Evolutionary conservation across 148 eudicot genomes (phyloP), one percentile per base, ranked within the genome.

Genomic region (Fagopyrum tataricum): DNA sequence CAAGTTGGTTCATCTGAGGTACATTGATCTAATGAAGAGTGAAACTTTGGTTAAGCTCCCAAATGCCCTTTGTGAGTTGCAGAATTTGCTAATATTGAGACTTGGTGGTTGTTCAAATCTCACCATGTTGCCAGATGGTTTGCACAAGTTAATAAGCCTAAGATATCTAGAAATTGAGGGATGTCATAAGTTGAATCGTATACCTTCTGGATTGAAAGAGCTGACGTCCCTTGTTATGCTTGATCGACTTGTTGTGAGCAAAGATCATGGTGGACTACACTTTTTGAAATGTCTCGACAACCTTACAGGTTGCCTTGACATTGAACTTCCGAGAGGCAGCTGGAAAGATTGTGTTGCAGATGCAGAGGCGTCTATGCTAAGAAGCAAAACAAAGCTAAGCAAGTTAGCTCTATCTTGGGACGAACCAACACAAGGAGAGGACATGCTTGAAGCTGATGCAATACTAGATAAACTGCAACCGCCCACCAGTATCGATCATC

Each of bases 1-100:
- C 2, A 55, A 24, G 7, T 67, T 80, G 7, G 61, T 74, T 7
- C 80, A 74, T 58, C 24, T 81, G 26, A 52, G 80, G 40, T 81
- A 77, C 48, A 75, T 77, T 67, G 72, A 76, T 61, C 76, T 80
- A 43, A 76, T 79, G 14, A 5, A 56, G 7, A 61, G 70, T 39
- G 10, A 52, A 4, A 2, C 1, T 8, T 48, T 81, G 12, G 31
- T 59, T 24, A 43, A 3, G 49, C 72, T 81, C 5, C 83, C 83
- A 14, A 71, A 9, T 3, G 74, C 83, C 15, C 6, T 77, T 0
- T 23, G 20, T 17, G 44, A 71, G 15, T 42, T 81, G 8, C 73
- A 75, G 64, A 70, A 71, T 59, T 40, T 81, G 52, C 75, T 77
- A 42, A 70, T 72, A 3, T 51, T 81, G 14, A 44, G 48, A 0